phyloP scores from a whole-genome alignment of 2,329 filamentous ascomycete genomes.

The Ophiostoma populinum region DNA sequence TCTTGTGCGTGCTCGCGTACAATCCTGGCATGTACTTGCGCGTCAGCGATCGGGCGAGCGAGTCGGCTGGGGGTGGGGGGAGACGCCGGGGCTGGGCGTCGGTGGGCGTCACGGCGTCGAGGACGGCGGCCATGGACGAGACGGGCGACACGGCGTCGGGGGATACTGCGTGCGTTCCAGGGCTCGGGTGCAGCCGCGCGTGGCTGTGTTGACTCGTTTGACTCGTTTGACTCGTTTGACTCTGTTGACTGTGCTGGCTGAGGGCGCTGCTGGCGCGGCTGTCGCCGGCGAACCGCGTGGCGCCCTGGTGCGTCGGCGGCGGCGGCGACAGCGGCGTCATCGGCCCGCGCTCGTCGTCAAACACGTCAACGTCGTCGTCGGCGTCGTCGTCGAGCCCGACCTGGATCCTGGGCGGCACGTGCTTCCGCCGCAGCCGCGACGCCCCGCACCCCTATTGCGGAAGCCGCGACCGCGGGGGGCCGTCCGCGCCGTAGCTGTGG shows the following conservation, averaged over 20 bases:
- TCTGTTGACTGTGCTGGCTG: too few relatives aligned
- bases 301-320: conserved; percentile 7
- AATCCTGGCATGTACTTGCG: too few relatives aligned
- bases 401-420: conserved; percentile 8
- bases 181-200: conserved; percentile 3
- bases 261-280: too few relatives aligned
- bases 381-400: not conserved
- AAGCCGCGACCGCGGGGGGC: too few relatives aligned
- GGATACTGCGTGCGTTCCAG: conserved; percentile 7
- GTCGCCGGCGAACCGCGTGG: too few relatives aligned
- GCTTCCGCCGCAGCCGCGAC: conserved; percentile 10
- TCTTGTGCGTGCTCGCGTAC: too few relatives aligned
- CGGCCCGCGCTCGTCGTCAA: not conserved
- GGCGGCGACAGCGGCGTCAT: conserved; percentile 10
- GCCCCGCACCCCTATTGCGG: conserved; percentile 11
- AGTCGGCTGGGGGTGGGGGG: too few relatives aligned
- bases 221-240: too few relatives aligned
- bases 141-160: not conserved
- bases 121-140: not conserved
- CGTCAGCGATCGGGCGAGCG: too few relatives aligned
- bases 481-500: not conserved
- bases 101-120: too few relatives aligned
- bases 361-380: not conserved
- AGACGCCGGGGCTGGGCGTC: not conserved
- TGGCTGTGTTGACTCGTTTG: too few relatives aligned